Evolutionary conservation across 768 basidiomycete genomes (phyloP), one percentile per base, ranked within the genome.

Genomic region (Lentinus brumalis): DNA sequence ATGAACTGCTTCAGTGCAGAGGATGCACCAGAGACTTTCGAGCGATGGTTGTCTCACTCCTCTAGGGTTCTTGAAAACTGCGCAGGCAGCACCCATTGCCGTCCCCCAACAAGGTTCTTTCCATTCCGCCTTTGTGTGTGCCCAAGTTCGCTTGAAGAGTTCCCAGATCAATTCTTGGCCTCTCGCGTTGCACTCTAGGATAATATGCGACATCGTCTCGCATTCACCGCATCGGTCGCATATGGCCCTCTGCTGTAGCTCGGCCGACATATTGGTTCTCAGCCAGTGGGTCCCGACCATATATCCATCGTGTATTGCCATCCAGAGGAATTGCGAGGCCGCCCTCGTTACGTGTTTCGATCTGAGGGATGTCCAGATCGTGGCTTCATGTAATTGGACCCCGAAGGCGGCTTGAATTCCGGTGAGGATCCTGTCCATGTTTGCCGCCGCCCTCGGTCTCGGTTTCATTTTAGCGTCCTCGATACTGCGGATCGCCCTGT

Each of bases 231-330:
- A 61, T 12, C 30, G 26, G 10, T 15, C 14, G 29, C 60, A 61
- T 3, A 18, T 41, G 3, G 49, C 54, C 2, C 60, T 16, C 21
- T 42, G 30, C 46, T 56, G 7, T 0, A 60, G 38, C 7, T 35
- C 10, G 2, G 45, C 60, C 9, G 52, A 18, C 45, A 53, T 53
- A 3, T 16, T 21, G 2, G 26, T 11, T 30, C 58, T 15, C 2
- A 61, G 50, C 58, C 58, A 59, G 21, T 59, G 51, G 11, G 35
- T 29, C 2, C 60, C 47, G 1, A 51, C 40, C 54, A 55, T 52
- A 42, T 26, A 59, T 2, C 39, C 51, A 18, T 59, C 52, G 18
- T 59, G 57, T 4, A 59, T 45, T 9, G 38, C n/a, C 32, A 15
- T 32, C 57, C 57, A 59, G 2, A 45, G 7, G 12, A 59, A 59